phyloP scores from a whole-genome alignment of 352 stramenopile species.

The Pythium phragmiticola region DNA sequence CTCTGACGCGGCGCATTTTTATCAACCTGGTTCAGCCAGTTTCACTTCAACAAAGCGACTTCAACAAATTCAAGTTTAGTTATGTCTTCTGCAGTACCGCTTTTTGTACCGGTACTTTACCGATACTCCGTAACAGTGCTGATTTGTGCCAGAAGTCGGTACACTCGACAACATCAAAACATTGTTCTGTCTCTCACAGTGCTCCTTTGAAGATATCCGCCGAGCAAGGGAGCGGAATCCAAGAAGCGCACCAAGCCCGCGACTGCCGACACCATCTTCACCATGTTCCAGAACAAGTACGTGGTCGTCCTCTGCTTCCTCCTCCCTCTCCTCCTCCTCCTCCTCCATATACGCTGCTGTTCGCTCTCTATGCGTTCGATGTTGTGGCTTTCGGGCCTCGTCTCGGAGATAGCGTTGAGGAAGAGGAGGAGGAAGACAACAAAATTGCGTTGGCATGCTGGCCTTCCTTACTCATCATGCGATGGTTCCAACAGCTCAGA shows the following conservation, averaged over 20 bases:
- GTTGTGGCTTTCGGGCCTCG: background rate
- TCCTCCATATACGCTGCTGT: background rate
- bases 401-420: background rate
- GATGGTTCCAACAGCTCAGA: constrained; percentile 78
- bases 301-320: constrained; percentile 1
- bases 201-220: constrained; percentile 25
- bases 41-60: constrained; percentile 10
- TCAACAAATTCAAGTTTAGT: constrained; percentile 6
- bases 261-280: constrained; percentile 2
- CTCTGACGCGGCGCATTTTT: constrained; percentile 1
- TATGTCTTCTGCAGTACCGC: constrained; percentile 2
- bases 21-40: background rate
- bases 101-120: background rate
- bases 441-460: background rate
- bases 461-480: background rate
- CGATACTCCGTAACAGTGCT: too few relatives aligned
- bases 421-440: background rate
- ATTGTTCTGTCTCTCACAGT: constrained; percentile 13
- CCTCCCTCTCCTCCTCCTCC: background rate
- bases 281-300: constrained; percentile 39
- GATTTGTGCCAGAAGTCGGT: background rate
- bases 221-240: constrained; percentile 27
- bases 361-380: background rate
- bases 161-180: background rate
- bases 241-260: constrained; percentile 15